phyloP scores from a whole-genome alignment of 805 yeast genomes.

The Peterozyma xylosa region DNA sequence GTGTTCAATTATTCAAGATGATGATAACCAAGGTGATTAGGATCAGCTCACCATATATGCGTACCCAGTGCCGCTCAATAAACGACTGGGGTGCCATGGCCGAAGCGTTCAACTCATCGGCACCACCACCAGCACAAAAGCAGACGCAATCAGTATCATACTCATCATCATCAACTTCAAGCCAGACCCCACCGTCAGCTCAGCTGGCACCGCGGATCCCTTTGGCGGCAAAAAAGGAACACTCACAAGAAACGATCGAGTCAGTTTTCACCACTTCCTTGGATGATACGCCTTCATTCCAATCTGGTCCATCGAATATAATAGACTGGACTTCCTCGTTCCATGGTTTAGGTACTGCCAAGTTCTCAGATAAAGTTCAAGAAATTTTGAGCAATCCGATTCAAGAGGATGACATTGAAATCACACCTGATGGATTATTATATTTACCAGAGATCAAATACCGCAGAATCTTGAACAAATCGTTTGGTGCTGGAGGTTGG shows the following conservation, averaged over 20 bases:
- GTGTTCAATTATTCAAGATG: no score
- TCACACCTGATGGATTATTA: slow-evolving; percentile 90
- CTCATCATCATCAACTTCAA: background rate
- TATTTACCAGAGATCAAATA: slow-evolving; percentile 95
- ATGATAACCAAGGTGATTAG: no score
- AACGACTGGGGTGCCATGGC: slow-evolving; percentile 18
- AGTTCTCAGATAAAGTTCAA: slow-evolving; percentile 59
- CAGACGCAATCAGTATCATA: background rate
- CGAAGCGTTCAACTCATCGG: slow-evolving; percentile 19
- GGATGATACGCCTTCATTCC: background rate
- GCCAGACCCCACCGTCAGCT: background rate
- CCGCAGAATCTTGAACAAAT: slow-evolving; percentile 77
- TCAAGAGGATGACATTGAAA: slow-evolving; percentile 72
- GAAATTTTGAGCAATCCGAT: slow-evolving; percentile 56
- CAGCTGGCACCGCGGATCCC: background rate
- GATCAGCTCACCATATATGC: no score
- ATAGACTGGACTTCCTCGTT: slow-evolving; percentile 81
- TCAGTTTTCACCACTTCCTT: background rate
- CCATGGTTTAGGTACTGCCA: slow-evolving; percentile 75
- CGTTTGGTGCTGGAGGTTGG: slow-evolving; percentile 99
- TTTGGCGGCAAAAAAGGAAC: background rate
- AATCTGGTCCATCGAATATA: background rate
- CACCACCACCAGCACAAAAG: background rate
- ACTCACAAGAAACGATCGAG: background rate
- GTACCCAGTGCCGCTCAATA: background rate